These are phyloP conservation scores for Globisporangium perplexum DNA, from an alignment of 352 stramenopile genomes.

Conservation along the genomic window DNA sequence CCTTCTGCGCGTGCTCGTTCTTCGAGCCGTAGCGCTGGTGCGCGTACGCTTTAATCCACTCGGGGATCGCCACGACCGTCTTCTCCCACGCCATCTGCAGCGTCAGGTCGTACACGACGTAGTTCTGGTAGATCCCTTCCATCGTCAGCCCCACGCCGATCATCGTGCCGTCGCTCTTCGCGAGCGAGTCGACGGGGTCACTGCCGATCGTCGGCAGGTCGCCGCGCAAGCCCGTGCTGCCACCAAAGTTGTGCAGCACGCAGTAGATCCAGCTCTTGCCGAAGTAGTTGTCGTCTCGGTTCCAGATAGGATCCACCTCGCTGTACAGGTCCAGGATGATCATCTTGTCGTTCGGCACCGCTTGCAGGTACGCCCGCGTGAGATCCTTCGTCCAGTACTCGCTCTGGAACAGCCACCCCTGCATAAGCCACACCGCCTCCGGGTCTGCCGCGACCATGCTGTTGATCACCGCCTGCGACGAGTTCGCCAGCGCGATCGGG, in stretches of 20 bases:
- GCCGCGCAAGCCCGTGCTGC: slow-evolving; percentile 66
- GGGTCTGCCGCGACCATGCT: slow-evolving; percentile 67
- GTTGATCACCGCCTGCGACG: slow-evolving; percentile 63
- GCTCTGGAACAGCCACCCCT: slow-evolving; percentile 76
- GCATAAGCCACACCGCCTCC: slow-evolving; percentile 79
- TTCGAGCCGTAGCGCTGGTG: slow-evolving; percentile 53
- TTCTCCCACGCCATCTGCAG: slow-evolving; percentile 69
- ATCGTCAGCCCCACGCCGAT: slow-evolving; percentile 72
- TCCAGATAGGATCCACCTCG: slow-evolving; percentile 65
- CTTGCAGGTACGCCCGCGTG: slow-evolving; percentile 42
- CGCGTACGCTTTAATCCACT: slow-evolving; percentile 52
- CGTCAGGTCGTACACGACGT: slow-evolving; percentile 76
- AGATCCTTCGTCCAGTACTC: slow-evolving; percentile 68
- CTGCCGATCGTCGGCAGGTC: slow-evolving; percentile 55
- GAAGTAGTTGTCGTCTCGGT: slow-evolving; percentile 74
- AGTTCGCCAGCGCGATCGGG: slow-evolving; percentile 29
- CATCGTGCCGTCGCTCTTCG: slow-evolving; percentile 59
- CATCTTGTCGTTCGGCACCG: slow-evolving; percentile 54
- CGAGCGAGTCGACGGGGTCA: slow-evolving; percentile 39
- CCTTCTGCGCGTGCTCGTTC: slow-evolving; percentile 38
- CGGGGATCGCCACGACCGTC: slow-evolving; percentile 28
- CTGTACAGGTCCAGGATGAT: slow-evolving; percentile 84
- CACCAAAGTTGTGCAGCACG: slow-evolving; percentile 82
- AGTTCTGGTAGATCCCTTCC: slow-evolving; percentile 87
- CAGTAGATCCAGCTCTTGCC: slow-evolving; percentile 84